phyloP scores from a whole-genome alignment of 129 eudicot species.

The Kitagawia praeruptora region DNA sequence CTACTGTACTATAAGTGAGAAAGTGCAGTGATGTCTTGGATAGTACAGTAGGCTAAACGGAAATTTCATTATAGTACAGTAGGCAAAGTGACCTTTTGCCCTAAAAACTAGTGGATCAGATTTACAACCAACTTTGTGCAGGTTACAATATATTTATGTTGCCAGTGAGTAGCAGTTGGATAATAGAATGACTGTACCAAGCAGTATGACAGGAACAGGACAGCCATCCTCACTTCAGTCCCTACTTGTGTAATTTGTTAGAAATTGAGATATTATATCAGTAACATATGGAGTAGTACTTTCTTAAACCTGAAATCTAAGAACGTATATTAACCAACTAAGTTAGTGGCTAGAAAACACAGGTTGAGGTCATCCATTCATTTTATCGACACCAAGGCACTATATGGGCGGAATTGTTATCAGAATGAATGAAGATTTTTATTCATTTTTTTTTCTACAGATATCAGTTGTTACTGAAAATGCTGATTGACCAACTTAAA shows the following conservation, averaged over 20 bases:
- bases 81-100: no score
- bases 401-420: background rate
- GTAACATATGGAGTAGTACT: background rate
- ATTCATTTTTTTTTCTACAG: no score
- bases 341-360: background rate
- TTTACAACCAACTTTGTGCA: conserved; percentile 3
- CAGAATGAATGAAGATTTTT: background rate
- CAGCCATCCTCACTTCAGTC: background rate
- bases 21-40: no score
- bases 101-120: background rate
- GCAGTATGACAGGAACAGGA: background rate
- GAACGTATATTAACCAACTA: background rate
- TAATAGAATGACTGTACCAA: background rate
- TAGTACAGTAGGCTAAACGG: no score
- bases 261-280: background rate
- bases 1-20: no score
- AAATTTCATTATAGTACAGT: no score
- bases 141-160: background rate
- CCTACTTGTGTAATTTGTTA: background rate
- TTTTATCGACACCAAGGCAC: background rate
- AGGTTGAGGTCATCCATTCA: conserved; percentile 5
- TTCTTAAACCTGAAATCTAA: background rate
- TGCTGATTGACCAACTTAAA: background rate
- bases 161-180: conserved; percentile 4
- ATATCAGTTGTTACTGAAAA: background rate